Evolutionary conservation across 306 rosid species (phyloP).

Genomic region (Cercis canadensis): DNA sequence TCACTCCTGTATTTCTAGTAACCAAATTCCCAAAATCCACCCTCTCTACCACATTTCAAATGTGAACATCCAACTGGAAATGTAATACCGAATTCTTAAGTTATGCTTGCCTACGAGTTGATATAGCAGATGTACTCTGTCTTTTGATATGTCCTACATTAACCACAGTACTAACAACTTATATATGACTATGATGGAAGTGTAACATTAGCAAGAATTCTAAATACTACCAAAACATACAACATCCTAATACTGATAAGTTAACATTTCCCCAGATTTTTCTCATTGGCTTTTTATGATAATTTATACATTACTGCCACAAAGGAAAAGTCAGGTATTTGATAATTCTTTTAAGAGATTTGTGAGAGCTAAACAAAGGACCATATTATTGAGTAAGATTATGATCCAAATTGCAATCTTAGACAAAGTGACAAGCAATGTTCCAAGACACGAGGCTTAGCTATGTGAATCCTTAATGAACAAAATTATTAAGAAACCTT

Average conservation of each 20-base stretch:
- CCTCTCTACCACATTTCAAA: too few species aligned
- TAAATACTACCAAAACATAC: neutral
- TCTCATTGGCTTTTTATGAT: neutral
- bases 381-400: too few species aligned
- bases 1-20: neutral
- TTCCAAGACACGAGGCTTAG: too few species aligned
- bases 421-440: too few species aligned
- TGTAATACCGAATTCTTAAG: neutral
- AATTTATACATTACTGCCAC: too few species aligned
- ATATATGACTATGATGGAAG: neutral
- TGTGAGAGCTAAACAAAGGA: too few species aligned
- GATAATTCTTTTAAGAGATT: too few species aligned
- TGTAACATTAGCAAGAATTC: conserved; percentile 1
- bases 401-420: too few species aligned
- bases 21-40: neutral
- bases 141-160: neutral
- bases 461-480: too few species aligned
- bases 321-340: too few species aligned
- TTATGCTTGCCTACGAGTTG: neutral
- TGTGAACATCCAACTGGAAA: conserved; percentile 13
- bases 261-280: neutral
- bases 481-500: neutral
- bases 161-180: neutral
- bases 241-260: neutral
- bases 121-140: neutral